A percentile compares a stretch with the other conserved stretches of the same genome.
Evolutionary conservation across 495 filamentous ascomycete species (phyloP).

Genomic region (Tuber brumale): DNA sequence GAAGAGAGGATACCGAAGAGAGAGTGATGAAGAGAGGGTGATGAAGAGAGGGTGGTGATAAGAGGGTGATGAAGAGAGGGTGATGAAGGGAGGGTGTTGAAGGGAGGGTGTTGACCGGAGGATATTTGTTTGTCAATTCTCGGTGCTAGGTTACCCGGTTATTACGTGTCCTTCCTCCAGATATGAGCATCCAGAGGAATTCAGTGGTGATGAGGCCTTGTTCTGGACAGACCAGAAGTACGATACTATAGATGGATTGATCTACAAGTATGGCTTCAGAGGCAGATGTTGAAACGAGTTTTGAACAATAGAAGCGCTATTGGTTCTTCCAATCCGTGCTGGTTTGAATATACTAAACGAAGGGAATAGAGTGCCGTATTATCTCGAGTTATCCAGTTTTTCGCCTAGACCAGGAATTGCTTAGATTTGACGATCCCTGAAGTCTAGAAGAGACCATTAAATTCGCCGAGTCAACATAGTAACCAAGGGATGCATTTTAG

Average conservation of each 20-base stretch:
- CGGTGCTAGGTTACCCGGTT: not conserved
- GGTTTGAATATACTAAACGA: not conserved
- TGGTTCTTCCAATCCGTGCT: not conserved
- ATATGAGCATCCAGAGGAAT: not conserved
- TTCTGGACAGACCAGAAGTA: too few relatives aligned
- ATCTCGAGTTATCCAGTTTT: too few relatives aligned
- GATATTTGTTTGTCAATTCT: too few relatives aligned
- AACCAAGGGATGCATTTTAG: too few relatives aligned
- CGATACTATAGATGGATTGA: not conserved
- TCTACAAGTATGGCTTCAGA: not conserved
- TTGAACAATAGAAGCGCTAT: not conserved
- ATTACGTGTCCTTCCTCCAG: not conserved
- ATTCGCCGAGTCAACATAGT: too few relatives aligned
- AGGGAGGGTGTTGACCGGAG: not conserved
- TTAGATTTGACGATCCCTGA: too few relatives aligned
- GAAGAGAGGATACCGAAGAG: not conserved
- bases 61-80: too few relatives aligned
- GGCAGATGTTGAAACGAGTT: not conserved
- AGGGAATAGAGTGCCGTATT: not conserved
- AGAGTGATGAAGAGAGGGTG: not conserved
- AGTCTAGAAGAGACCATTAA: too few relatives aligned
- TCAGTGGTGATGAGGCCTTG: too few relatives aligned
- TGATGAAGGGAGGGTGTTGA: not conserved
- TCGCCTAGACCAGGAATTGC: too few relatives aligned
- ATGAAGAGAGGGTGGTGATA: not conserved